These are phyloP conservation scores for Hawksworthiomyces lignivorus DNA, from an alignment of 2,329 filamentous ascomycete genomes.

Conservation along the genomic window DNA sequence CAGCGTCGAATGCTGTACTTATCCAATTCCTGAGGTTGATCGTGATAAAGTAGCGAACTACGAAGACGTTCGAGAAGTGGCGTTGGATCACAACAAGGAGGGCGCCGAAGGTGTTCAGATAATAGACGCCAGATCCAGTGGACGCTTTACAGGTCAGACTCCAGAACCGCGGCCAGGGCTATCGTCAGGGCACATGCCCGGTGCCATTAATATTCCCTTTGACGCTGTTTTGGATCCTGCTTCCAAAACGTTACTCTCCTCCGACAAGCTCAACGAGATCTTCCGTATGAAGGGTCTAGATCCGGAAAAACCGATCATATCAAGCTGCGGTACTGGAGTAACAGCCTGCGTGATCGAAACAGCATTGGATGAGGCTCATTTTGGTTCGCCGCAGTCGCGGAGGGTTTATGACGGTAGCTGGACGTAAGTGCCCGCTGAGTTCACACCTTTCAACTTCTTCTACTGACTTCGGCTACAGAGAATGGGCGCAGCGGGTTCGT, in stretches of 20 bases:
- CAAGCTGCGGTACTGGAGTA: slow-evolving; percentile 87
- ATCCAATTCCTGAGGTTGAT: slow-evolving; percentile 56
- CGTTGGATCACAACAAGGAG: slow-evolving; percentile 70
- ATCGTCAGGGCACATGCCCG: slow-evolving; percentile 85
- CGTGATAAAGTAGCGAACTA: slow-evolving; percentile 64
- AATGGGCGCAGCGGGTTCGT: slow-evolving; percentile 17
- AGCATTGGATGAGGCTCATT: slow-evolving; percentile 71
- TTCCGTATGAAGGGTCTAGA: slow-evolving; percentile 78
- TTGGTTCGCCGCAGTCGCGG: slow-evolving; percentile 57
- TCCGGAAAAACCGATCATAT: slow-evolving; percentile 71
- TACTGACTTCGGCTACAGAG: slow-evolving; percentile 6
- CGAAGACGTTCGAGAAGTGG: slow-evolving; percentile 73
- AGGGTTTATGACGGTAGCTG: slow-evolving; percentile 93
- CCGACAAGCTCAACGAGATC: slow-evolving; percentile 62
- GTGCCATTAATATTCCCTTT: slow-evolving; percentile 76
- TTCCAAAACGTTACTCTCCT: slow-evolving; percentile 71
- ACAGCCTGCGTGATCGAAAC: slow-evolving; percentile 88
- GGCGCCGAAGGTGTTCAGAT: slow-evolving; percentile 79
- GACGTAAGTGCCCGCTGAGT: slow-evolving; percentile 67
- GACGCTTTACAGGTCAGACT: slow-evolving; percentile 73
- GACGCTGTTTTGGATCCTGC: slow-evolving; percentile 70
- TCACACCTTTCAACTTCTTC: neutral
- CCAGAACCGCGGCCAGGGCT: slow-evolving; percentile 82
- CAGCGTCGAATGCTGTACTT: slow-evolving; percentile 56
- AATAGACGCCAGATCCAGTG: slow-evolving; percentile 73